Evolutionary conservation across 176 grass and related monocot species (phyloP), one percentile per base, ranked within the genome.

Genomic region (Eragrostis curvula): DNA sequence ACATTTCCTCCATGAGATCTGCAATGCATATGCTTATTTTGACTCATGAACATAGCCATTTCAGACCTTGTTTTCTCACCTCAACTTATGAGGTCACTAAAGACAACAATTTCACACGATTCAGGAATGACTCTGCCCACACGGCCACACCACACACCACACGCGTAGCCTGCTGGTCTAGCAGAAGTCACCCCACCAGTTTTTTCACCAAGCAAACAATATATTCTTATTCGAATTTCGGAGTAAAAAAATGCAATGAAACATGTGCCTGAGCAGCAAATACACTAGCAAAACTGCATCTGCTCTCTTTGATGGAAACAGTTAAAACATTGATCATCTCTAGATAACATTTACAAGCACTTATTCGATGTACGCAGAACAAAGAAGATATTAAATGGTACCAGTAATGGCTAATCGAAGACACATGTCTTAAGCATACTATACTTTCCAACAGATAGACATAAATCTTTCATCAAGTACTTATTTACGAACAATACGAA

Each of bases 281-380:
- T 29, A 50, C 6, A 62, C 0, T 7, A 47, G 18, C 41, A 82
- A n/a, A 70, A 25, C 25, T 30, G 3, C 24, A 36, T 36, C 59
- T 43, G 40, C n/a, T 46, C 6, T 39, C 43, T 61, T 27, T 63
- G 5, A 58, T 48, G 24, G 57, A 85, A 68, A 49, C 57, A 72
- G 14, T 40, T 11, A 39, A 23, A 81, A 42, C 51, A 81, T 25
- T 66, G 62, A 20, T 50, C 52, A 7, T 51, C 12, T 17, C 24
- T 55, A 29, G 18, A 83, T 8, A 77, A 12, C 43, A 75, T 77
- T 62, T 87, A 76, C 13, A 65, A 53, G 28, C 65, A 60, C 24
- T 49, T 20, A 79, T 50, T 36, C 32, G 32, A 36, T 36, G 32
- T 36, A 36, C 4, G 32, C 32, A 36, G 32, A 36, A 36, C 32